phyloP scores from a whole-genome alignment of 1,139 yeast species.

The Starmera stellimalicola region DNA sequence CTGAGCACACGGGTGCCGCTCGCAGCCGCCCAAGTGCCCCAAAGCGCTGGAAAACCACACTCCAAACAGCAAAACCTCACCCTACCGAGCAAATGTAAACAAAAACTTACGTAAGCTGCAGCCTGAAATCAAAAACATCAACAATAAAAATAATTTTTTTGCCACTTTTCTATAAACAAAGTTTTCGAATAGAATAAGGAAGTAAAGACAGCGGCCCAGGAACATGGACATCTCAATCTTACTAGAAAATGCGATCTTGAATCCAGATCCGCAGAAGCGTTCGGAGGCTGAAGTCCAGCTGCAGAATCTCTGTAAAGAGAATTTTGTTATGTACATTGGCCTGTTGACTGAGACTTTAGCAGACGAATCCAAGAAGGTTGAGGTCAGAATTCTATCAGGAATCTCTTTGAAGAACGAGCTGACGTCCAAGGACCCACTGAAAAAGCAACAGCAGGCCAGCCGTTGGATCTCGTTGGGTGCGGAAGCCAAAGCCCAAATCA shows the following conservation, averaged over 20 bases:
- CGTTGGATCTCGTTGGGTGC: conserved; percentile 38
- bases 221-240: conserved; percentile 52
- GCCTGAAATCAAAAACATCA: no score
- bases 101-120: not conserved
- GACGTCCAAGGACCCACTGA: conserved; percentile 59
- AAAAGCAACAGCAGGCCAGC: conserved; percentile 42
- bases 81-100: no score
- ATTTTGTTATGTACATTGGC: conserved; percentile 66
- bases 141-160: no score
- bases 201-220: not conserved
- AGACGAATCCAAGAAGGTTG: conserved; percentile 56
- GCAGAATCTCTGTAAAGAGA: conserved; percentile 59
- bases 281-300: conserved; percentile 76
- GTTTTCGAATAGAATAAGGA: no score
- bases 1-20: no score
- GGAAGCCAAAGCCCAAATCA: conserved; percentile 52
- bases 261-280: conserved; percentile 57
- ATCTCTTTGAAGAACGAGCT: conserved; percentile 80
- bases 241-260: conserved; percentile 70
- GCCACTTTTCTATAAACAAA: no score
- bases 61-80: no score
- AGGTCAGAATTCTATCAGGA: conserved; percentile 90
- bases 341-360: conserved; percentile 67
- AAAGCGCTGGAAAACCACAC: no score
- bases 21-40: no score